Percentiles rank a stretch among this genome's conserved stretches.
Conservation (phyloP, 495 filamentous ascomycete species). For the Parachaetomium inaequale region DNA sequence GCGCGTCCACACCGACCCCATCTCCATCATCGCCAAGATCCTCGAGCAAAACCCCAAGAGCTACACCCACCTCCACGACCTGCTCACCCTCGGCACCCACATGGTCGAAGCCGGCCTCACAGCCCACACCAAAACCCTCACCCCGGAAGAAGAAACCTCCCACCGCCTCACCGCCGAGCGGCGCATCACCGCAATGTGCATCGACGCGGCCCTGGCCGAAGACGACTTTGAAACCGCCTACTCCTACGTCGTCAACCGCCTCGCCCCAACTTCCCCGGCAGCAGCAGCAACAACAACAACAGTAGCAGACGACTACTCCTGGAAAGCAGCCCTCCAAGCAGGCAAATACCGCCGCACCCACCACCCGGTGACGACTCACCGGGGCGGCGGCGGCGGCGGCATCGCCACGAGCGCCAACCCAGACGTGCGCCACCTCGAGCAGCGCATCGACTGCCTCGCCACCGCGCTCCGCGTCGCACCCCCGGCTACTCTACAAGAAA, state of each 20-base stretch:
- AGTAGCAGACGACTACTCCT: constrained; percentile 71
- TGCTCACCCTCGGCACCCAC: constrained; percentile 71
- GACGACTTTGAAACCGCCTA: constrained; percentile 97
- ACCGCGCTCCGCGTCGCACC: constrained; percentile 80
- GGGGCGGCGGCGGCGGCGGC: constrained; percentile 33
- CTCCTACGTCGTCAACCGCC: constrained; percentile 78
- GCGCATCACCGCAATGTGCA: constrained; percentile 81
- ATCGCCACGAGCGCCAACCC: constrained; percentile 51
- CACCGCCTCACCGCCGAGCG: constrained; percentile 48
- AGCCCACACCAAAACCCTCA: constrained; percentile 24
- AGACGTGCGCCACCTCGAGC: constrained; percentile 65
- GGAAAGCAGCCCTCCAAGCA: constrained; percentile 87
- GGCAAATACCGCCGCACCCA: constrained; percentile 64
- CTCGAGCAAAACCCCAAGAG: constrained; percentile 81
- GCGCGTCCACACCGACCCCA: constrained; percentile 78
- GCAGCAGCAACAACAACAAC: neutral
- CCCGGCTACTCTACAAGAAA: constrained; percentile 71
- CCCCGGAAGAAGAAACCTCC: constrained; percentile 30
- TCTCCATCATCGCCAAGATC: constrained; percentile 77
- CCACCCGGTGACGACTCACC: neutral
- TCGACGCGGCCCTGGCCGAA: constrained; percentile 78
- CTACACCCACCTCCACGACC: constrained; percentile 83
- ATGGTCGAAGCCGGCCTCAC: constrained; percentile 69
- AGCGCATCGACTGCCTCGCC: constrained; percentile 87
- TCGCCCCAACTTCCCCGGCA: constrained; percentile 29